Base-by-base conservation (phyloP, 1,139 yeast species). In the Tardiomyces depauwii region DNA sequence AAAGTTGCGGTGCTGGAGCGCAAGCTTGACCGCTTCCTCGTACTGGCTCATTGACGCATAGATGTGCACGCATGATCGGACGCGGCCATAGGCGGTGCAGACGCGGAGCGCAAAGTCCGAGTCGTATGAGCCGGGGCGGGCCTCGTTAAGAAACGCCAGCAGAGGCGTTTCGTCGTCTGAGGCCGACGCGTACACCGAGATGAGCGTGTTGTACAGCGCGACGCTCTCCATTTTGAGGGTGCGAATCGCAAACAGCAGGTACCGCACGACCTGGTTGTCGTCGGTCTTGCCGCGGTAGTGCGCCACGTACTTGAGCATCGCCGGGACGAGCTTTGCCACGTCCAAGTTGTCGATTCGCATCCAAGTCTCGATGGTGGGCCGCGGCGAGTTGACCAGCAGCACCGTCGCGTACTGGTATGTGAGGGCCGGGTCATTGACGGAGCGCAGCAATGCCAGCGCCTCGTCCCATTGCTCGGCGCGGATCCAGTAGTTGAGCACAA, bases 11-110 rank as follows among this genome's bases (percentile, higher is more conserved):
- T 80, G 67, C 3, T 75, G 71, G 40, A 91, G 67, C 0, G 96
- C 93, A 49, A 89, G 61, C 44, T 73, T 71, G 39, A 89, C 78
- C 0, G 97, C 97, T 49, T 85, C 91, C 50, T 86, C 95, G 58
- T 73, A 85, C 44, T 83, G 70, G 4, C 73, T 77, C 67, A 86
- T 66, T 47, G 77, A 71, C 1, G 89, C 77, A 54, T 84, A 78
- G 32, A 91, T 74, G 49, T 77, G 74, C 5, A 87, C 79, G 0
- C 94, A 87, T 1, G 89, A 76, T 50, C 77, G 77, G 43, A 73
- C 70, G 49, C 77, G 78, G 14, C 73, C 63, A 56, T 77, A 73
- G 44, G 74, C 74, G 45, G 83, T 72, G 56, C 95, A 85, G 39
- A 88, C 64, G 47, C 97, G 69, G 41, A 91, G 64, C 1, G 89